Conservation (phyloP, 495 filamentous ascomycete species). For the Aspergillus nanangensis region DNA sequence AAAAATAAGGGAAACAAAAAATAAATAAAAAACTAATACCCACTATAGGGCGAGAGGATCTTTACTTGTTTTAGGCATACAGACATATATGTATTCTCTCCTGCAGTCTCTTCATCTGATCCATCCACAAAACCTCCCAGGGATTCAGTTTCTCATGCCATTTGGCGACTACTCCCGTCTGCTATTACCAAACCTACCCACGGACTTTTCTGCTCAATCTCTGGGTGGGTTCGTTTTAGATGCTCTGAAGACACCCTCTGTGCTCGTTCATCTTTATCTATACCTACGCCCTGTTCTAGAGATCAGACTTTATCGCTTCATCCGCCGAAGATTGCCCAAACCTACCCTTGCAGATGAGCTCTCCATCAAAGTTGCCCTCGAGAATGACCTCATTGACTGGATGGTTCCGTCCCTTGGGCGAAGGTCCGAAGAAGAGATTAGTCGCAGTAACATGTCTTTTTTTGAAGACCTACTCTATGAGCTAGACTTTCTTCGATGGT, state of each 20-base stretch:
- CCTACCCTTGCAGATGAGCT: constrained; percentile 39
- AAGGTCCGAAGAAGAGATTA: constrained; percentile 36
- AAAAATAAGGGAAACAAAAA: no score
- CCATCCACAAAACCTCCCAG: constrained; percentile 28
- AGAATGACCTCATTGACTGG: constrained; percentile 47
- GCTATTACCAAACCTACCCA: constrained; percentile 27
- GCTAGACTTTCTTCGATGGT: constrained; percentile 23
- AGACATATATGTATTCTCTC: constrained; percentile 45
- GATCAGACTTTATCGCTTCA: constrained; percentile 38
- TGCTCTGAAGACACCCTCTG: constrained; percentile 29
- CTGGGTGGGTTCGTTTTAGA: constrained; percentile 20
- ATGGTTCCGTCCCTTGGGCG: constrained; percentile 40
- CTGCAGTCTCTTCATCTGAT: constrained; percentile 45
- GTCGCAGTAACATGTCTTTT: constrained; percentile 34
- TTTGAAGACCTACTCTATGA: constrained; percentile 37
- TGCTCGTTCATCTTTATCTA: constrained; percentile 30
- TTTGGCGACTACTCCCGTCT: constrained; percentile 33
- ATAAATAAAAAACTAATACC: no score
- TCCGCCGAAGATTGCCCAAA: constrained; percentile 42
- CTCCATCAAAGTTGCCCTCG: constrained; percentile 41
- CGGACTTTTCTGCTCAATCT: constrained; percentile 25
- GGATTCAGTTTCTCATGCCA: constrained; percentile 27
- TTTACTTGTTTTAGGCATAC: constrained; percentile 36
- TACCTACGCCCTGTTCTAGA: constrained; percentile 39
- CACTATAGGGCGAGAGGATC: constrained; percentile 27